These are phyloP conservation scores for Scytalidium lignicola DNA, from an alignment of 2,329 filamentous ascomycete genomes.

Conservation along the genomic window DNA sequence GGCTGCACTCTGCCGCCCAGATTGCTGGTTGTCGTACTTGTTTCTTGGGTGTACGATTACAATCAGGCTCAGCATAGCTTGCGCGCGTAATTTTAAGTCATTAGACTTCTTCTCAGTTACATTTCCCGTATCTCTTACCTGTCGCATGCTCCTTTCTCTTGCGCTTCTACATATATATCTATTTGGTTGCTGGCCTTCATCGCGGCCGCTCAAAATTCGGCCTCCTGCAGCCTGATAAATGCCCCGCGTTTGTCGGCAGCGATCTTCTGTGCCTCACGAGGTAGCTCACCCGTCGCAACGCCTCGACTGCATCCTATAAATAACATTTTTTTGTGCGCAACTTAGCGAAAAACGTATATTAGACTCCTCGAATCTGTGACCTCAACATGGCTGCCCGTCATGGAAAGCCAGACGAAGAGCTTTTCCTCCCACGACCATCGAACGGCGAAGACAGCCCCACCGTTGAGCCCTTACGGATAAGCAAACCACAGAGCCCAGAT, in stretches of 20 bases:
- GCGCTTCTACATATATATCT: constrained; percentile 7
- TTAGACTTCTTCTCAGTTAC: constrained; percentile 12
- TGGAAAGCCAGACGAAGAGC: constrained; percentile 72
- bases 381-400: constrained; percentile 36
- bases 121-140: constrained; percentile 12
- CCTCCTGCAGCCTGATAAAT: constrained; percentile 8
- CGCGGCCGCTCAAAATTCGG: constrained; percentile 18
- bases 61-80: neutral
- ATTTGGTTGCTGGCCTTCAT: constrained; percentile 11
- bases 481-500: constrained; percentile 67
- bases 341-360: constrained; percentile 16
- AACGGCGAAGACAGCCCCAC: constrained; percentile 63
- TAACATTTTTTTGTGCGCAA: constrained; percentile 23
- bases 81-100: constrained; percentile 6
- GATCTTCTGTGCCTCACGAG: constrained; percentile 21
- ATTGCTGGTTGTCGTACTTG: neutral
- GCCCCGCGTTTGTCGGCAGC: constrained; percentile 15
- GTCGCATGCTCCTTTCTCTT: constrained; percentile 11
- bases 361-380: constrained; percentile 14
- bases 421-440: constrained; percentile 61
- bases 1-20: neutral
- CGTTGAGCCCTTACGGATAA: constrained; percentile 78
- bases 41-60: neutral
- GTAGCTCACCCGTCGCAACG: constrained; percentile 18
- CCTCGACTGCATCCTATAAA: constrained; percentile 19